A percentile compares a stretch with the other conserved stretches of the same genome.
These are phyloP conservation scores for Rhynchosporium graminicola DNA, from an alignment of 2,329 filamentous ascomycete species.

Conservation along the genomic window DNA sequence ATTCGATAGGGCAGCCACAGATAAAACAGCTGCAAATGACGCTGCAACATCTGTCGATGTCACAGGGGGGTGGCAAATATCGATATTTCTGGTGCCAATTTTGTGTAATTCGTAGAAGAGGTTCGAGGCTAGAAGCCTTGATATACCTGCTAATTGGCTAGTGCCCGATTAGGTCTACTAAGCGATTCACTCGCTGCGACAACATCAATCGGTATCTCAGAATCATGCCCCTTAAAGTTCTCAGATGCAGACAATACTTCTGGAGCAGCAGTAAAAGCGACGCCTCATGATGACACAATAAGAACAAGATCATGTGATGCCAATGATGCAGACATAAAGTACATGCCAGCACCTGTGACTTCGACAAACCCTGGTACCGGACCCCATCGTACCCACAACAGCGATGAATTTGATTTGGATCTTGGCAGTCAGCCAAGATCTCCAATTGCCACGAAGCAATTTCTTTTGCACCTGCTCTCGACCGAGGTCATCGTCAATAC, in stretches of 20 bases:
- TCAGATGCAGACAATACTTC: slow-evolving; percentile 86
- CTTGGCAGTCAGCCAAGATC: slow-evolving; percentile 23
- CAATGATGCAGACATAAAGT: neutral
- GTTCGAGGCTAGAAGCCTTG: no score
- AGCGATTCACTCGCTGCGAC: neutral
- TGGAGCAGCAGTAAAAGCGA: slow-evolving; percentile 57
- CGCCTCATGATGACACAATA: slow-evolving; percentile 51
- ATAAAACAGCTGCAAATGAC: slow-evolving; percentile 12
- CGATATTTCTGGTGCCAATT: no score
- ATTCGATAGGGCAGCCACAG: slow-evolving; percentile 10
- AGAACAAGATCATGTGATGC: slow-evolving; percentile 6
- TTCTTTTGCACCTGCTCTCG: slow-evolving; percentile 56
- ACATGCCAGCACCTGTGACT: neutral
- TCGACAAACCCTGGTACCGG: neutral
- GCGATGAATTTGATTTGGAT: slow-evolving; percentile 26
- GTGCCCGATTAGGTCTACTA: no score
- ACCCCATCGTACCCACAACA: neutral
- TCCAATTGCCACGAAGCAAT: slow-evolving; percentile 55
- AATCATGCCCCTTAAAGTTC: neutral
- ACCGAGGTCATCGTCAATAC: slow-evolving; percentile 56
- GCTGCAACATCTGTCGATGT: slow-evolving; percentile 13
- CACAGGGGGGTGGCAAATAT: neutral
- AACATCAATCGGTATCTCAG: slow-evolving; percentile 50
- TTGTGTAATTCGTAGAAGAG: no score
- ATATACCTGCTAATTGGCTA: no score